Base-by-base conservation (phyloP, 2,329 filamentous ascomycete species). In the Coniochaeta prunicola region DNA sequence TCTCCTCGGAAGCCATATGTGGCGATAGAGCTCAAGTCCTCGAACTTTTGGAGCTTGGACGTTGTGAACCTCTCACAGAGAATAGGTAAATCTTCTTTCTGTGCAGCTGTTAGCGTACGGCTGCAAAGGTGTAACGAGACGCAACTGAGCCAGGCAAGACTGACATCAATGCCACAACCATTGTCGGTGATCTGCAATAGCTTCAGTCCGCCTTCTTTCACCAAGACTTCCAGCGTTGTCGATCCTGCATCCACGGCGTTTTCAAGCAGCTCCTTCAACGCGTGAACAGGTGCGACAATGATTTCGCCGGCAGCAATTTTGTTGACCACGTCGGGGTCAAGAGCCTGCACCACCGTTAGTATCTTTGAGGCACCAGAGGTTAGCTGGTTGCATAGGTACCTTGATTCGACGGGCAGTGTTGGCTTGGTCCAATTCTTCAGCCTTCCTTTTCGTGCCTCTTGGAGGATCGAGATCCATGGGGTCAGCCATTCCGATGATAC, bases 1-100 rank as follows among this genome's bases (percentile, higher is more conserved):
- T 99, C 94, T 58, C 94, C 94, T 57, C 94, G 89, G 69, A 99
- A 99, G n/a, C 94, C 94, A 72, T 99, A 99, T 1, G 94, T 97
- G 56, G 87, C 88, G 64, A 99, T 97, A 4, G 87, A 90, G 42
- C 85, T 85, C 54, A 99, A 79, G 71, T 99, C 94, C 71, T 97
- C 93, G 65, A 99, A 99, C 5, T 85, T 84, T 66, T 94, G 92
- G 60, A 99, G 81, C 71, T 99, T 99, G 13, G 93, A 97, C 0
- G 94, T 99, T 10, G 94, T 99, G 70, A 97, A 97, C 56, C 94
- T 87, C 72, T 97, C 92, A 69, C 94, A 99, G 4, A 99, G 80
- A 59, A 99, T 96, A 1, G 89, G 80, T 61, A 99, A 71, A 71
- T 99, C 94, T 64, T 96, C 92, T 80, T 89, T 91, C 90, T 96